These are phyloP conservation scores for Suillus lakei DNA, from an alignment of 768 basidiomycete genomes.

Conservation along the genomic window DNA sequence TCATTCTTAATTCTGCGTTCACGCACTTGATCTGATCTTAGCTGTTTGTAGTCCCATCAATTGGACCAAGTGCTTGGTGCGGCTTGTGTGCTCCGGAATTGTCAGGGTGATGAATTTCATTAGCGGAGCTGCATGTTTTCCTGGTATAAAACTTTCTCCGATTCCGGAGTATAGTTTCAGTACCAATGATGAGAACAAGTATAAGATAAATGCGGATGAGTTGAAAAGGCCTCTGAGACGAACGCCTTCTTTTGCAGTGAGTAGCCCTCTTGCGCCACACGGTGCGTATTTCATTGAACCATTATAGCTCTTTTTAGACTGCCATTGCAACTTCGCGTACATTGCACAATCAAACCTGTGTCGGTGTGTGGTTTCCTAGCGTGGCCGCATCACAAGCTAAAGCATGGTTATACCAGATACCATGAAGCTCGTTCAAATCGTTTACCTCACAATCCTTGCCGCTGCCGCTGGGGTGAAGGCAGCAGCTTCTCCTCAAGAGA, in stretches of 20 bases:
- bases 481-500: too few relatives aligned
- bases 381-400: too few relatives aligned
- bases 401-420: too few relatives aligned
- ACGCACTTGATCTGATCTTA: too few relatives aligned
- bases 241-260: neutral
- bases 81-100: neutral
- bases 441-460: conserved; percentile 23
- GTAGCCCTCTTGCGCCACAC: neutral
- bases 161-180: neutral
- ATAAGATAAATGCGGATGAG: neutral
- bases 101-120: neutral
- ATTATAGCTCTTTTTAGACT: too few relatives aligned
- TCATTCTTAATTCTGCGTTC: too few relatives aligned
- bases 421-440: too few relatives aligned
- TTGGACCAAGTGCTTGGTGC: too few relatives aligned
- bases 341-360: too few relatives aligned
- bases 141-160: neutral
- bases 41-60: too few relatives aligned
- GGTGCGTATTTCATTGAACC: neutral
- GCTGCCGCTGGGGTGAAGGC: conserved; percentile 36
- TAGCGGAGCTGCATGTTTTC: neutral
- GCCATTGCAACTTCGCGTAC: too few relatives aligned
- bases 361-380: too few relatives aligned
- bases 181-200: neutral
- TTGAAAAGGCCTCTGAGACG: neutral